Conservation (phyloP, 495 filamentous ascomycete genomes). For the Podospora comata region DNA sequence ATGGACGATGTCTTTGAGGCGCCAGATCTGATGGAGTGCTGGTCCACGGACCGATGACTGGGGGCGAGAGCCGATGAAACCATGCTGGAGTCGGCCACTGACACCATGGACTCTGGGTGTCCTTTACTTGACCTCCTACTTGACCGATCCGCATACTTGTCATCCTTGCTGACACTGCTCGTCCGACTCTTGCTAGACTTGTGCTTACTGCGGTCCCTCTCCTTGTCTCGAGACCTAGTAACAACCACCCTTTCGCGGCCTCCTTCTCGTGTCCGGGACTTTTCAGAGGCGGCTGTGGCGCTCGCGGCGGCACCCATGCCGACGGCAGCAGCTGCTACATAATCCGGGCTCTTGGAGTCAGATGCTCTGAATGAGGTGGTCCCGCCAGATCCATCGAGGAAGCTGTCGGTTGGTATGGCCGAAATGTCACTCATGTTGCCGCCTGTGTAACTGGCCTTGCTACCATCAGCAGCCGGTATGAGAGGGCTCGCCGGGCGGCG, state of each 20-base stretch:
- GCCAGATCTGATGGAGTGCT: constrained; percentile 71
- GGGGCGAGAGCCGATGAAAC: constrained; percentile 70
- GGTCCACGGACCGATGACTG: constrained; percentile 66
- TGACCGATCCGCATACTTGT: constrained; percentile 45
- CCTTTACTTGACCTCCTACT: constrained; percentile 59
- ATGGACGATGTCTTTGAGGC: constrained; percentile 76
- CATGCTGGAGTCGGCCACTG: constrained; percentile 66
- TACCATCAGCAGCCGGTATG: constrained; percentile 49
- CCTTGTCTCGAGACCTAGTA: constrained; percentile 33
- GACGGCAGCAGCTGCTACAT: constrained; percentile 34
- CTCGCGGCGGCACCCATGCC: constrained; percentile 41
- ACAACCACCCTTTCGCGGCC: constrained; percentile 30
- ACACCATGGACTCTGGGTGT: constrained; percentile 60
- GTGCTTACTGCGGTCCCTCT: constrained; percentile 45
- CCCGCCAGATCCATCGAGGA: constrained; percentile 65
- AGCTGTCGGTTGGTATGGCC: constrained; percentile 84
- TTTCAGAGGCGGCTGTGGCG: constrained; percentile 43
- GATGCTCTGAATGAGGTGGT: constrained; percentile 29
- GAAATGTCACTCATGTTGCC: constrained; percentile 76
- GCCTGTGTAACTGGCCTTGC: constrained; percentile 58
- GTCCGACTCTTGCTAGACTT: constrained; percentile 55
- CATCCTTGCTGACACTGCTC: constrained; percentile 64
- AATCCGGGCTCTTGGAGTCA: constrained; percentile 36
- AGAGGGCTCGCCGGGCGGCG: constrained; percentile 54
- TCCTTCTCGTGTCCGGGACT: constrained; percentile 39